A percentile compares a stretch with the other conserved stretches of the same genome.
These are phyloP conservation scores for Bertia moriformis DNA, from an alignment of 2,329 filamentous ascomycete genomes.

Conservation along the genomic window DNA sequence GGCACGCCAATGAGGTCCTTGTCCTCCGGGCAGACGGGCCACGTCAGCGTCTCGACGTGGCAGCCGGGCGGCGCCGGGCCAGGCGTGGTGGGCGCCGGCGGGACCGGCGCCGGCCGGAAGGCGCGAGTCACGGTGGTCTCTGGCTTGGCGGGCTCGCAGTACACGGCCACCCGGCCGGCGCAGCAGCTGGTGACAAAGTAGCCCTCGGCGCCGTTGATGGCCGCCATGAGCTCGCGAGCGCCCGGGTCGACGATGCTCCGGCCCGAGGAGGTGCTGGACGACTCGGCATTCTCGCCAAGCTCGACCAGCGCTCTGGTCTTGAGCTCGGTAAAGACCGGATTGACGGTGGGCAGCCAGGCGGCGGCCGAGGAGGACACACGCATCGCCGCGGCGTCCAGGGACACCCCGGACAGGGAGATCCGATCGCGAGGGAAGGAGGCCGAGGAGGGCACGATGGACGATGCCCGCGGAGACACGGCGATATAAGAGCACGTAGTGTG, in stretches of 20 bases:
- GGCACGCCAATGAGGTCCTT: neutral
- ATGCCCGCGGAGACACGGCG: no score
- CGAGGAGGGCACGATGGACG: neutral
- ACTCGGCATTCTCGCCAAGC: slow-evolving; percentile 32
- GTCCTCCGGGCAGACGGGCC: no score
- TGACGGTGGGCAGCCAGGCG: neutral
- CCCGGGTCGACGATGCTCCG: slow-evolving; percentile 51
- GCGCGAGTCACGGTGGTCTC: slow-evolving; percentile 28
- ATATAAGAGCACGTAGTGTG: no score
- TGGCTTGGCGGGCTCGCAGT: no score
- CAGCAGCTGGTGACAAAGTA: slow-evolving; percentile 60
- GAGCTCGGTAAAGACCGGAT: slow-evolving; percentile 24
- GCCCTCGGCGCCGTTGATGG: slow-evolving; percentile 45
- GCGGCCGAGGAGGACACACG: no score
- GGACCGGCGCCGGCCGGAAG: slow-evolving; percentile 2
- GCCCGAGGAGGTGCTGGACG: slow-evolving; percentile 50
- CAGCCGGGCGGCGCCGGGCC: no score
- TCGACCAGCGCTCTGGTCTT: slow-evolving; percentile 43
- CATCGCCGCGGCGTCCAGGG: neutral
- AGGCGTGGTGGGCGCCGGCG: slow-evolving; percentile 5
- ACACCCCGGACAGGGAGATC: neutral
- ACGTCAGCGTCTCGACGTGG: neutral
- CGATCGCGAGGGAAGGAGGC: neutral
- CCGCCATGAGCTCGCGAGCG: slow-evolving; percentile 43
- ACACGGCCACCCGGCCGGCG: slow-evolving; percentile 51